phyloP scores from a whole-genome alignment of 2,329 filamentous ascomycete species.

The Thielaviopsis musarum region DNA sequence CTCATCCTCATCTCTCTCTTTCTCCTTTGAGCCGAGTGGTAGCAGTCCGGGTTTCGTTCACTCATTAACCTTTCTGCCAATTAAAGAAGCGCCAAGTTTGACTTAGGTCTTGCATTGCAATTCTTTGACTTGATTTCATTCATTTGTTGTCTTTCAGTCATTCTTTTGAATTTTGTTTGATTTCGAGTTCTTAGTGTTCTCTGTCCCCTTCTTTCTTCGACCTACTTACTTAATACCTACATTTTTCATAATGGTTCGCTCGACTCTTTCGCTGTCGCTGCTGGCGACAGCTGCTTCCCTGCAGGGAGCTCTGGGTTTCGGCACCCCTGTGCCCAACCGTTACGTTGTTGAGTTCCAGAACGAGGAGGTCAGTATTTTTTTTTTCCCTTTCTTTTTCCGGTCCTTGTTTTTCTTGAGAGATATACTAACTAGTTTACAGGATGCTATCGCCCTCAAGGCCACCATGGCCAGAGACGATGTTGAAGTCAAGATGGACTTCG shows the following conservation, averaged over 20 bases:
- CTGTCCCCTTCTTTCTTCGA: neutral
- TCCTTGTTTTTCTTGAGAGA: neutral
- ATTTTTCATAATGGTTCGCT: constrained; percentile 22
- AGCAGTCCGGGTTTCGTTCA: constrained; percentile 6
- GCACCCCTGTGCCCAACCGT: constrained; percentile 24
- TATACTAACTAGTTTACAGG: constrained; percentile 18
- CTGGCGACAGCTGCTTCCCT: constrained; percentile 20
- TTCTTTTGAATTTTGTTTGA: neutral
- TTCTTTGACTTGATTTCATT: neutral
- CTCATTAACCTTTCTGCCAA: constrained; percentile 1
- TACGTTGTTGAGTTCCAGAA: constrained; percentile 39
- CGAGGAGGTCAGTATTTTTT: constrained; percentile 23
- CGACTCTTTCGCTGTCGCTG: constrained; percentile 20
- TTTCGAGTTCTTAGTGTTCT: neutral
- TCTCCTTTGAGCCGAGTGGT: neutral
- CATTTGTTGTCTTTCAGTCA: neutral
- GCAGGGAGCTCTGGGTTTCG: constrained; percentile 14
- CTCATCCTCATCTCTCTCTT: constrained; percentile 4
- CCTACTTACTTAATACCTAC: constrained; percentile 3
- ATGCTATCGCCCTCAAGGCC: constrained; percentile 24
- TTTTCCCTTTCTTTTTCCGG: neutral
- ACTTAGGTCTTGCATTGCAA: neutral
- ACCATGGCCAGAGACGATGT: constrained; percentile 23
- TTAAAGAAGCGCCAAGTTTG: neutral
- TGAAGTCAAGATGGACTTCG: constrained; percentile 29